phyloP scores from a whole-genome alignment of 1,139 yeast species.

The Candida tetrigidarum region DNA sequence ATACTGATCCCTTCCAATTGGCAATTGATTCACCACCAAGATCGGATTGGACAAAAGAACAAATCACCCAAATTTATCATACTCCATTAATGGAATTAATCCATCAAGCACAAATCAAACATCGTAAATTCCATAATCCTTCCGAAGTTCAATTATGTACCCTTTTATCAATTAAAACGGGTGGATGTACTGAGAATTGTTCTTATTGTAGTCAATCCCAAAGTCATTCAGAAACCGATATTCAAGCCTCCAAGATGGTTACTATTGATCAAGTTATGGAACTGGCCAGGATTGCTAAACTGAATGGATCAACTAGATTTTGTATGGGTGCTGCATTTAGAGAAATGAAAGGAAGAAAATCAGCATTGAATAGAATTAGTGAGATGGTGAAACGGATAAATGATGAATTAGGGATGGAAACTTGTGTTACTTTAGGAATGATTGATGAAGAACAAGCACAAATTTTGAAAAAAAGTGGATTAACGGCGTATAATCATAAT shows the following conservation, averaged over 20 bases:
- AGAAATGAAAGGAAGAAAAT: slow-evolving; percentile 79
- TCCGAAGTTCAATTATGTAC: slow-evolving; percentile 76
- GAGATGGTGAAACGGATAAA: slow-evolving; percentile 70
- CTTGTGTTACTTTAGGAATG: slow-evolving; percentile 85
- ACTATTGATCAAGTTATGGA: slow-evolving; percentile 62
- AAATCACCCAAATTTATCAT: slow-evolving; percentile 60
- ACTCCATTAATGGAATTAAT: slow-evolving; percentile 70
- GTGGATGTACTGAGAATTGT: slow-evolving; percentile 85
- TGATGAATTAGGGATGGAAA: slow-evolving; percentile 66
- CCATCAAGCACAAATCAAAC: slow-evolving; percentile 65
- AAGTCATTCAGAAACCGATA: slow-evolving; percentile 63
- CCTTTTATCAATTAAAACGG: slow-evolving; percentile 72
- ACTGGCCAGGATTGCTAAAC: slow-evolving; percentile 68
- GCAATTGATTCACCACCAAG: slow-evolving; percentile 33
- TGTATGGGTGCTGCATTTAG: slow-evolving; percentile 94
- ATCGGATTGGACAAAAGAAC: slow-evolving; percentile 62
- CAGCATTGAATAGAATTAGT: slow-evolving; percentile 63
- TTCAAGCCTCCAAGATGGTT: slow-evolving; percentile 68
- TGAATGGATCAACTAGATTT: slow-evolving; percentile 75
- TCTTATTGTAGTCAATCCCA: slow-evolving; percentile 80
- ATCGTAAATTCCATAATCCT: slow-evolving; percentile 70
- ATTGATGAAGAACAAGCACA: slow-evolving; percentile 63
- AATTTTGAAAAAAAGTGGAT: slow-evolving; percentile 64
- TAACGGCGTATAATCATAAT: slow-evolving; percentile 83
- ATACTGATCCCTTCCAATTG: slow-evolving; percentile 14